phyloP scores from a whole-genome alignment of 257 asterid species.

The Solanum chilense region DNA sequence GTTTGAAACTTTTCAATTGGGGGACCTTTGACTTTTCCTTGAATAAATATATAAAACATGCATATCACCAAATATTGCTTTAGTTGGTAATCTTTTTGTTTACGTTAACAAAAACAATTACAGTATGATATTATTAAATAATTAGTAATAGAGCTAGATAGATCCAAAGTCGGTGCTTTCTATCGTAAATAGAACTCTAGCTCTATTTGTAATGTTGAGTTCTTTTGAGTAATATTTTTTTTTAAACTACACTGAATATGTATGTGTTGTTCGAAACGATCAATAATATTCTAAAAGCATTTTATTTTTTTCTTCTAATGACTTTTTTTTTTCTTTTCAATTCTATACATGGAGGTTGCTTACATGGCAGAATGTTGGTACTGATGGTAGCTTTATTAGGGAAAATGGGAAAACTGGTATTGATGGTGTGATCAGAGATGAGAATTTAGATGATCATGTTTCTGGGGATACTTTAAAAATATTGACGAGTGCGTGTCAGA shows the following conservation, averaged over 20 bases:
- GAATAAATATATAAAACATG: neutral
- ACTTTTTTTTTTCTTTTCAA: no score
- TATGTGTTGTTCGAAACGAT: neutral
- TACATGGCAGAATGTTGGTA: neutral
- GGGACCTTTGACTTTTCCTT: neutral
- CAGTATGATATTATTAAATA: neutral
- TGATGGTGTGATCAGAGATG: neutral
- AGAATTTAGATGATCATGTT: neutral
- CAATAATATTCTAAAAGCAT: neutral
- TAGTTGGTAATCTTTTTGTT: neutral
- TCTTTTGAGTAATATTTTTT: neutral
- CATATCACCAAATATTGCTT: neutral
- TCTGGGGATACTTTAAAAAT: neutral
- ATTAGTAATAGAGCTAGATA: neutral
- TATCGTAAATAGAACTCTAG: neutral
- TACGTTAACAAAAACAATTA: neutral
- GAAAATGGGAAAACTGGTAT: neutral
- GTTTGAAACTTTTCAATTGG: neutral
- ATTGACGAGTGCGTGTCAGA: fast-evolving
- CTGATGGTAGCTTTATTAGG: neutral
- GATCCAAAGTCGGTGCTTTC: neutral
- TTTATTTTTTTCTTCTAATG: neutral
- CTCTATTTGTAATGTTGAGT: neutral
- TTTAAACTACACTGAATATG: no score
- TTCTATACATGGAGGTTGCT: neutral